Base-by-base conservation (phyloP, 2,329 filamentous ascomycete species). In the Ceratocystis smalleyi region DNA sequence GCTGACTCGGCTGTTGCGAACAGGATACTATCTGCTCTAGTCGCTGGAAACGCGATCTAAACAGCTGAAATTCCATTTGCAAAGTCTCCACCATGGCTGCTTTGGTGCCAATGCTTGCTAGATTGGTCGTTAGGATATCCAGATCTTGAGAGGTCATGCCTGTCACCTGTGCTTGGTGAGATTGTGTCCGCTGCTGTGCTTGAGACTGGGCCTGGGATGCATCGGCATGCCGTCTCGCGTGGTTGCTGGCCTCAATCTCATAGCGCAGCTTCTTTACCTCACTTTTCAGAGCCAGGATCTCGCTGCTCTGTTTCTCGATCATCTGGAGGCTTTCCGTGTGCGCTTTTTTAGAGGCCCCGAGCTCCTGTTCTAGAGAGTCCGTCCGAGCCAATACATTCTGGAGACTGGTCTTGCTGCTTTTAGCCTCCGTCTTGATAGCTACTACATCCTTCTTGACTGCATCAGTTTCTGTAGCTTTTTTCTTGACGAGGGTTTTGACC, bases 31-130 rank as follows among this genome's bases (percentile, higher is more conserved):
- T 19, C 27, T 35, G 67, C 61, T 76, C 75, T 17, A 75, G 68
- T 19, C 72, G 70, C 63, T 74, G 71, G 3, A 76, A 64, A 6
- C 74, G 70, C 3, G 71, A 71, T 66, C 74, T 75, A 63, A 77
- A 70, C 1, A 77, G 70, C 49, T 76, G 71, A 51, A 76, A 71
- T 65, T 77, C 75, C 74, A 76, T 77, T 68, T 75, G 73, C 24
- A 77, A 68, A 6, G 70, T 72, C 62, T 77, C 75, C 8, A 77
- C 70, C 61, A 75, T 73, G 63, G 70, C 75, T 24, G 74, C 73
- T 43, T 72, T 71, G 66, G 72, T 71, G 15, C 73, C 71, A 30
- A 77, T 73, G 64, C 73, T 75, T 43, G 74, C 71, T 32, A 77
- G 73, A 64, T 69, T 75, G 63, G 67, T 73, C 1, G 74, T 72